phyloP scores from a whole-genome alignment of 1,139 yeast species.

The Dujonia santamariae region DNA sequence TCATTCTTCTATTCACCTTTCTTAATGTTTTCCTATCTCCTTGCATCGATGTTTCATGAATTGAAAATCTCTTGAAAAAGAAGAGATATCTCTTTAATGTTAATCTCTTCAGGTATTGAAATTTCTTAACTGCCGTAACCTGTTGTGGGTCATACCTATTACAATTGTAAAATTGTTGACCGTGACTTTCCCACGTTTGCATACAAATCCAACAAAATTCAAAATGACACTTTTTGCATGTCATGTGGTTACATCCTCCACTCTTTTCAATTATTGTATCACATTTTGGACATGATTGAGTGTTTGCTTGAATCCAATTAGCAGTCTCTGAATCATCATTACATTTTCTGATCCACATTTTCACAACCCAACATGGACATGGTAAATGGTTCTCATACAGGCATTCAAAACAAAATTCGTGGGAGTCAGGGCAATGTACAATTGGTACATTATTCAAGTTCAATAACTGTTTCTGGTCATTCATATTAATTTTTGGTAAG shows the following conservation, averaged over 20 bases:
- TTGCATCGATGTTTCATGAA: constrained; percentile 75
- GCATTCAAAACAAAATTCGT: constrained; percentile 80
- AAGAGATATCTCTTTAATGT: constrained; percentile 69
- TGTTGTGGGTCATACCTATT: constrained; percentile 49
- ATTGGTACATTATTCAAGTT: constrained; percentile 42
- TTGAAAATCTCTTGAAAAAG: constrained; percentile 71
- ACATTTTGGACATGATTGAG: constrained; percentile 80
- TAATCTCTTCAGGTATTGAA: constrained; percentile 32
- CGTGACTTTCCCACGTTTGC: constrained; percentile 76
- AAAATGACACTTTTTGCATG: constrained; percentile 70
- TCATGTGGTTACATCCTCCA: constrained; percentile 98
- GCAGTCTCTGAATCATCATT: constrained; percentile 86
- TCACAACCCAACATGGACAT: constrained; percentile 69
- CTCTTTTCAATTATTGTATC: constrained; percentile 66
- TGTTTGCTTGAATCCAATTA: constrained; percentile 85
- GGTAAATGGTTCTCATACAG: constrained; percentile 79
- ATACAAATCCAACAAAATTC: constrained; percentile 96
- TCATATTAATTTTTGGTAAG: background rate
- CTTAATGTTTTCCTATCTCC: constrained; percentile 66
- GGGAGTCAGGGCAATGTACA: constrained; percentile 65
- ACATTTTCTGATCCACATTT: constrained; percentile 76
- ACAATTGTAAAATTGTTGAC: constrained; percentile 64
- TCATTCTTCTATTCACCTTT: constrained; percentile 63
- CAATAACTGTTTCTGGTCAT: constrained; percentile 13
- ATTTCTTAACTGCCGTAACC: constrained; percentile 28